Evolutionary conservation across 2,329 filamentous ascomycete genomes (phyloP).

Genomic region (Colletotrichum cordylinicola): DNA sequence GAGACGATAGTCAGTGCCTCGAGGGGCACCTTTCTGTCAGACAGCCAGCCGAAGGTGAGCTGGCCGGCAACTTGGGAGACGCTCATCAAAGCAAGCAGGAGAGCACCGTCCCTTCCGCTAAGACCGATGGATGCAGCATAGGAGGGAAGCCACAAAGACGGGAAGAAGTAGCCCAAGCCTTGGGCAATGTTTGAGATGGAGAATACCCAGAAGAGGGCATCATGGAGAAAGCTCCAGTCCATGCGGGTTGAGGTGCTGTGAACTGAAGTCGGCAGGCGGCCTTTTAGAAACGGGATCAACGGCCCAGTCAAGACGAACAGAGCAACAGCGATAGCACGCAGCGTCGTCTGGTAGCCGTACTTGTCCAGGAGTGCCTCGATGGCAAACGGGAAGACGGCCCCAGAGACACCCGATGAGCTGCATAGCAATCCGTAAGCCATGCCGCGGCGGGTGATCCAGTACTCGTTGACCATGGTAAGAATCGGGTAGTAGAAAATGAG

Average conservation of each 20-base stretch:
- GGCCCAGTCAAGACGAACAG: conserved; percentile 44
- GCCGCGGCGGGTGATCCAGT: conserved; percentile 51
- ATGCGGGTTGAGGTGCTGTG: conserved; percentile 27
- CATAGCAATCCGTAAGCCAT: conserved; percentile 56
- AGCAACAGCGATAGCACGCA: conserved; percentile 44
- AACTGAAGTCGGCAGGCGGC: conserved; percentile 43
- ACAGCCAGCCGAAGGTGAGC: conserved; percentile 49
- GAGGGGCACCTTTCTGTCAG: conserved; percentile 48
- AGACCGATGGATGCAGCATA: conserved; percentile 49
- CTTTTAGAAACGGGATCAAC: conserved; percentile 44
- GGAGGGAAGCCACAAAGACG: conserved; percentile 56
- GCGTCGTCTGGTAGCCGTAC: conserved; percentile 46
- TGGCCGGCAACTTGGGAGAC: conserved; percentile 50
- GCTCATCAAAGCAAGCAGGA: conserved; percentile 55
- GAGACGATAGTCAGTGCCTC: conserved; percentile 47
- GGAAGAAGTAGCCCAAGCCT: conserved; percentile 60
- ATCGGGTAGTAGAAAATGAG: conserved; percentile 44
- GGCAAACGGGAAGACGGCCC: conserved; percentile 52
- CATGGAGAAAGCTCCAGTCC: conserved; percentile 27
- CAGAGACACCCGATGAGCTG: conserved; percentile 51
- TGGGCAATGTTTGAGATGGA: conserved; percentile 55
- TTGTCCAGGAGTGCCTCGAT: conserved; percentile 42
- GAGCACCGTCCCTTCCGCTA: conserved; percentile 44
- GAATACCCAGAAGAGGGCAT: conserved; percentile 37
- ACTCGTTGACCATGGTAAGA: conserved; percentile 47